phyloP scores from a whole-genome alignment of 176 grass and related monocot genomes.

The Zea luxurians region DNA sequence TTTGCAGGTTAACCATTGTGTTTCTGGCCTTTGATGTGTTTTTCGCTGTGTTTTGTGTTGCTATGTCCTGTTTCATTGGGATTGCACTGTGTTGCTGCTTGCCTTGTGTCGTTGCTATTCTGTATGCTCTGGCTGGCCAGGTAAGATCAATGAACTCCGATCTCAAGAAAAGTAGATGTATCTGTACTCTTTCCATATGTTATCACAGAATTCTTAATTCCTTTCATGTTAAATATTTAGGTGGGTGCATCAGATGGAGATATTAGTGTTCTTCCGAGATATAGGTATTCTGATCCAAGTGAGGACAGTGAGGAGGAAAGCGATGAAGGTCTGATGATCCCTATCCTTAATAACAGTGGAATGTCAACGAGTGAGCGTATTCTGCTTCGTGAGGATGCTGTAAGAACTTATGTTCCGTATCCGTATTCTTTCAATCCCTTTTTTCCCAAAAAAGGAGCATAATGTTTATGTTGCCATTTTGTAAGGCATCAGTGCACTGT shows the following conservation, averaged over 20 bases:
- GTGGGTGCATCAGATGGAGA: slow-evolving; percentile 95
- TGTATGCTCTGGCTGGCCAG: slow-evolving; percentile 88
- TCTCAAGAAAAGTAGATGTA: not conserved
- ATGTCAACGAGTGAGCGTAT: slow-evolving; percentile 66
- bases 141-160: slow-evolving; percentile 41
- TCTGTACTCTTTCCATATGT: not conserved
- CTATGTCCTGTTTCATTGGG: slow-evolving; percentile 82
- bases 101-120: slow-evolving; percentile 89
- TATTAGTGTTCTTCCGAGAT: slow-evolving; percentile 80
- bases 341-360: slow-evolving; percentile 70
- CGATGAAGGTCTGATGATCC: slow-evolving; percentile 87
- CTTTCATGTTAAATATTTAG: slow-evolving; percentile 42
- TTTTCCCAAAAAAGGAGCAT: not conserved
- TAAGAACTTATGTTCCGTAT: slow-evolving; percentile 48
- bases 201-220: slow-evolving; percentile 20
- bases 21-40: slow-evolving; percentile 93
- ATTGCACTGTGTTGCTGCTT: slow-evolving; percentile 97
- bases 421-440: not conserved
- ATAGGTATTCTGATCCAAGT: slow-evolving; percentile 65
- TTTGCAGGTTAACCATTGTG: slow-evolving; percentile 70
- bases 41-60: slow-evolving; percentile 79
- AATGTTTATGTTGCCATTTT: not conserved
- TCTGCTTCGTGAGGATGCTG: slow-evolving; percentile 82
- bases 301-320: slow-evolving; percentile 52
- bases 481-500: not conserved